Evolutionary conservation across 192 early-diverging fungal species (phyloP).

Genomic region (Helicostylum pulchrum): DNA sequence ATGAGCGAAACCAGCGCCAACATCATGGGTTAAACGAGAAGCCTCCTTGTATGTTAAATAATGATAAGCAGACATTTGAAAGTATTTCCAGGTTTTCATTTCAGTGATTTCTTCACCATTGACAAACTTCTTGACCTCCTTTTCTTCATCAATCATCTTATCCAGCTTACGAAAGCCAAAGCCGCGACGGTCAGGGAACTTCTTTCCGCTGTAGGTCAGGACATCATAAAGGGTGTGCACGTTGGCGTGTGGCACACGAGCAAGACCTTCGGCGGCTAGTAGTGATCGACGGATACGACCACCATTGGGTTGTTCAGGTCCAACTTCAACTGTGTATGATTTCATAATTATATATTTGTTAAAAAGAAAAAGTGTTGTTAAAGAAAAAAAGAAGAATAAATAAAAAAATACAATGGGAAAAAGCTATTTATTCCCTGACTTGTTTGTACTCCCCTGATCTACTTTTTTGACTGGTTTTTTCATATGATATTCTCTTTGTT

Average conservation of each 20-base stretch:
- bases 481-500: too few relatives aligned
- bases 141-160: conserved; percentile 68
- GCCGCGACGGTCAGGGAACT: conserved; percentile 54
- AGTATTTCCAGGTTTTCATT: conserved; percentile 82
- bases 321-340: conserved; percentile 22
- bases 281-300: conserved; percentile 45
- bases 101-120: conserved; percentile 57
- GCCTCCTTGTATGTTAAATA: conserved; percentile 82
- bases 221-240: conserved; percentile 74
- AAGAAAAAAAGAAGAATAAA: conserved; percentile 5
- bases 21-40: conserved; percentile 42
- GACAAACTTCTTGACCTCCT: conserved; percentile 60
- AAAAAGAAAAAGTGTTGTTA: conserved; percentile 6
- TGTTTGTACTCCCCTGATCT: background rate
- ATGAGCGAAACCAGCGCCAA: conserved; percentile 72
- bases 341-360: conserved; percentile 20
- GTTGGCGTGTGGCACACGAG: conserved; percentile 39
- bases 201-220: conserved; percentile 52
- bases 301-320: conserved; percentile 26
- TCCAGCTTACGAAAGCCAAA: conserved; percentile 72
- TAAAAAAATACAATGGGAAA: background rate
- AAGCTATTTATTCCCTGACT: background rate
- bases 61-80: conserved; percentile 72
- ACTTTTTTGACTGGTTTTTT: too few relatives aligned
- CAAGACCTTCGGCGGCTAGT: conserved; percentile 42